Conservation (phyloP, 2,329 filamentous ascomycete species). For the Proliferodiscus dingleyae region DNA sequence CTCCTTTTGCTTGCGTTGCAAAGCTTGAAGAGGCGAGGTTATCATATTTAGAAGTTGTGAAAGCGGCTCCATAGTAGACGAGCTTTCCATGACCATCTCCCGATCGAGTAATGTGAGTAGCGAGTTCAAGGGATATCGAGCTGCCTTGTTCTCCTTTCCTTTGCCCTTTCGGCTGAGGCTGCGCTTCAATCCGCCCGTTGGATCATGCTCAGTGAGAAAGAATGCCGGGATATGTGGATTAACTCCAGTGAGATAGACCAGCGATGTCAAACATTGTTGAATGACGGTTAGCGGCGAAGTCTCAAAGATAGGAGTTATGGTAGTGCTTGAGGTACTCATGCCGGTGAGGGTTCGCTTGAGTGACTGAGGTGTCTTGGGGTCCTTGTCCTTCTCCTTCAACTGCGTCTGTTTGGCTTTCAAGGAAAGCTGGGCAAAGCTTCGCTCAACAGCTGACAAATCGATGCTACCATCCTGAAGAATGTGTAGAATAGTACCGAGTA, state of each 20-base stretch:
- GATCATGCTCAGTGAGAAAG: slow-evolving; percentile 93
- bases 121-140: slow-evolving; percentile 88
- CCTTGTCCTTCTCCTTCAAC: slow-evolving; percentile 45
- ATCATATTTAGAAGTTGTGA: slow-evolving; percentile 83
- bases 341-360: slow-evolving; percentile 71
- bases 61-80: slow-evolving; percentile 91
- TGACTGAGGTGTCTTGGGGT: slow-evolving; percentile 72
- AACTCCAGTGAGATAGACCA: slow-evolving; percentile 77
- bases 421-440: slow-evolving; percentile 90
- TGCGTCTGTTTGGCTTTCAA: slow-evolving; percentile 75
- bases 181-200: slow-evolving; percentile 70
- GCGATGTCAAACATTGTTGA: slow-evolving; percentile 84
- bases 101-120: slow-evolving; percentile 83
- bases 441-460: slow-evolving; percentile 88
- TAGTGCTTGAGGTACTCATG: slow-evolving; percentile 32
- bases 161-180: slow-evolving; percentile 80
- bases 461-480: slow-evolving; percentile 94
- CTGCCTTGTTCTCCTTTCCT: slow-evolving; percentile 74
- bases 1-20: slow-evolving; percentile 81
- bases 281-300: slow-evolving; percentile 92
- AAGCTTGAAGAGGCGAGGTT: slow-evolving; percentile 75
- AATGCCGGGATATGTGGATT: slow-evolving; percentile 85
- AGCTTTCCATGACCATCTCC: slow-evolving; percentile 94
- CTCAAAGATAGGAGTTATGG: slow-evolving; percentile 64
- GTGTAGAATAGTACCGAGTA: slow-evolving; percentile 85